A percentile compares a stretch with the other conserved stretches of the same genome.
Evolutionary conservation across 306 rosid genomes (phyloP).

Genomic region (Oemleria cerasiformis): DNA sequence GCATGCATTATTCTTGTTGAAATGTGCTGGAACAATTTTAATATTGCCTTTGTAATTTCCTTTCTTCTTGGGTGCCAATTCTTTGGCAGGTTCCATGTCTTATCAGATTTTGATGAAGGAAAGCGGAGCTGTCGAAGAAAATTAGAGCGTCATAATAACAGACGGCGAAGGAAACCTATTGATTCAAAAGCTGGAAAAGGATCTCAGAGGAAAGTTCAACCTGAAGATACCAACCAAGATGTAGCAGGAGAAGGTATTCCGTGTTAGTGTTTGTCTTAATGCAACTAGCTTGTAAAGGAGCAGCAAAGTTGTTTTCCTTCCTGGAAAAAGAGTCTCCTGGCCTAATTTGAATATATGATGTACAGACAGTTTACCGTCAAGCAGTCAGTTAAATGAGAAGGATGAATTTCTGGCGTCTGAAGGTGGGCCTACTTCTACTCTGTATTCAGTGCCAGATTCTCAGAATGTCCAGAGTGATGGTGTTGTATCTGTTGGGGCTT

Average conservation of each 20-base stretch:
- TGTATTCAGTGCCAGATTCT: constrained; percentile 40
- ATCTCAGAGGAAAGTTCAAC: constrained; percentile 39
- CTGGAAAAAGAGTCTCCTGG: constrained; percentile 18
- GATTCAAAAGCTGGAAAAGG: constrained; percentile 48
- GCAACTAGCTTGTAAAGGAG: neutral
- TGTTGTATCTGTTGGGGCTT: constrained; percentile 40
- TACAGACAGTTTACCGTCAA: constrained; percentile 54
- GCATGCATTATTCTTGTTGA: neutral
- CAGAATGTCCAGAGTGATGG: constrained; percentile 44
- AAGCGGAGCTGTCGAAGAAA: constrained; percentile 94
- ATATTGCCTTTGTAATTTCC: neutral
- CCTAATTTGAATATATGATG: constrained; percentile 14
- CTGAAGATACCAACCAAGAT: constrained; percentile 47
- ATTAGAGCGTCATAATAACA: constrained; percentile 85
- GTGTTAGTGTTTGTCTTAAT: neutral
- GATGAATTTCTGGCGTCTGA: constrained; percentile 50
- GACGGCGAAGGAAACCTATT: constrained; percentile 71
- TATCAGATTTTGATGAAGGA: constrained; percentile 91
- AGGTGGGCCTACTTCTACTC: constrained; percentile 44
- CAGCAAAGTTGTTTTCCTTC: constrained; percentile 11
- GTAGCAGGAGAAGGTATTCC: constrained; percentile 59
- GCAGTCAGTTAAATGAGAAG: constrained; percentile 45
- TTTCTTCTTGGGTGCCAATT: constrained; percentile 16
- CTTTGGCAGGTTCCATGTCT: constrained; percentile 71
- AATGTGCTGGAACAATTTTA: neutral